phyloP scores from a whole-genome alignment of 2,329 filamentous ascomycete genomes.

The Pseudocercospora fijiensis region DNA sequence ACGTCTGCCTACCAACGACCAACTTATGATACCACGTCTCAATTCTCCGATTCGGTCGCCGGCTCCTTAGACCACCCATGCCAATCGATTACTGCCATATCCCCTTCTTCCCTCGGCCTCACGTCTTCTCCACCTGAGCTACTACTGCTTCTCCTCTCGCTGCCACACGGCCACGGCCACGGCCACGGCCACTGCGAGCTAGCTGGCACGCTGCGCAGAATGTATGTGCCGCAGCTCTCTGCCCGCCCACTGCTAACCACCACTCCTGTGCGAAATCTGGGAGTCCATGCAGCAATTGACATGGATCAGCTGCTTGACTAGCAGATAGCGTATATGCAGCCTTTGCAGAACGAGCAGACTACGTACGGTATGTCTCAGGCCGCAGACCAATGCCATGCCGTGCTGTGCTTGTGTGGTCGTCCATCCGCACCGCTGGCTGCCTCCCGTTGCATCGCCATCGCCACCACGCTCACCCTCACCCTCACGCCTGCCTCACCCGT shows the following conservation, averaged over 20 bases:
- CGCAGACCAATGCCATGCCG: slow-evolving; percentile 1
- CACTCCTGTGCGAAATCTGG: background rate
- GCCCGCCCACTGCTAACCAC: background rate
- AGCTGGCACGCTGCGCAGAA: background rate
- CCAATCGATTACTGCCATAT: background rate
- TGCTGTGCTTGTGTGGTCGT: no score
- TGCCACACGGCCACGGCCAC: no score
- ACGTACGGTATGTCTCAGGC: slow-evolving; percentile 9
- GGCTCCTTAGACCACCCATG: background rate
- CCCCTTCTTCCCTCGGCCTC: background rate
- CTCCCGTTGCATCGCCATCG: background rate
- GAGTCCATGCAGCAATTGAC: slow-evolving; percentile 1
- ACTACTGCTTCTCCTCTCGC: background rate
- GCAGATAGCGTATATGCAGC: slow-evolving; percentile 4
- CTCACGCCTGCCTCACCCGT: background rate
- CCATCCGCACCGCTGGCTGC: slow-evolving; percentile 6
- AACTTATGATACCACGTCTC: background rate
- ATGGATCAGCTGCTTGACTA: slow-evolving; percentile 12
- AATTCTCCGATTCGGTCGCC: slow-evolving; percentile 1
- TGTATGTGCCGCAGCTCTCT: background rate
- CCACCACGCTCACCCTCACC: background rate
- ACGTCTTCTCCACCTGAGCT: no score
- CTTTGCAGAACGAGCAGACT: background rate
- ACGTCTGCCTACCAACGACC: background rate
- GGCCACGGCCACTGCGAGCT: no score